A percentile compares a stretch with the other conserved stretches of the same genome.
phyloP scores from a whole-genome alignment of 345 rosid genomes.

The Brassica nigra region DNA sequence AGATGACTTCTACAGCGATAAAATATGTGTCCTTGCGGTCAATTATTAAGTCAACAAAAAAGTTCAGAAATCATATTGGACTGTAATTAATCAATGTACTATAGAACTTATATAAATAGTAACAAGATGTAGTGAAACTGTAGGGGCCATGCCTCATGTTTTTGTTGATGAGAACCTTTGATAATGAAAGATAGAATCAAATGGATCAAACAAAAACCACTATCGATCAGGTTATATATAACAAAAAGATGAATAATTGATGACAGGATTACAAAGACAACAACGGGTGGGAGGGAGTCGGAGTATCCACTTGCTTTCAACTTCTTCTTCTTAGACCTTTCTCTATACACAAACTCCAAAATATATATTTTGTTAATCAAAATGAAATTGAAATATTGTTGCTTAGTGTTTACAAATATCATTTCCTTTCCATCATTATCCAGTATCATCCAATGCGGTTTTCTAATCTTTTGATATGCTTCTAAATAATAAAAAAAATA shows the following conservation, averaged over 20 bases:
- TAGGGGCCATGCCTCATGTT: constrained; percentile 34
- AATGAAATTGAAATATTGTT: background rate
- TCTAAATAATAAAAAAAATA: background rate
- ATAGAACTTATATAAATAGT: background rate
- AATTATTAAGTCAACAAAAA: constrained; percentile 4
- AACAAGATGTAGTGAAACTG: constrained; percentile 9
- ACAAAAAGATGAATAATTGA: constrained; percentile 36
- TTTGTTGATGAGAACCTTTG: constrained; percentile 52
- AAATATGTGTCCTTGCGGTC: background rate
- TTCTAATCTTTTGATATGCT: background rate
- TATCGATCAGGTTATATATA: background rate
- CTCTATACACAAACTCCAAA: constrained; percentile 34
- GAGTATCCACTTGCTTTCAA: constrained; percentile 67
- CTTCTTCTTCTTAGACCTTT: constrained; percentile 47
- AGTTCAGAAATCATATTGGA: background rate
- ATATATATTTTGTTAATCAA: background rate
- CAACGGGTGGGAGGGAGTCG: constrained; percentile 42
- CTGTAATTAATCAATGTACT: background rate
- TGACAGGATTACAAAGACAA: constrained; percentile 51
- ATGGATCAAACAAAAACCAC: constrained; percentile 61
- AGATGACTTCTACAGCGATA: background rate
- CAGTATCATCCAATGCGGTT: background rate
- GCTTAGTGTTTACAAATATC: background rate
- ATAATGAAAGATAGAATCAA: constrained; percentile 71
- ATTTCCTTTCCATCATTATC: background rate